Evolutionary conservation across 2,329 filamentous ascomycete genomes (phyloP), one percentile per base, ranked within the genome.

Genomic region (Talaromyces piceae): DNA sequence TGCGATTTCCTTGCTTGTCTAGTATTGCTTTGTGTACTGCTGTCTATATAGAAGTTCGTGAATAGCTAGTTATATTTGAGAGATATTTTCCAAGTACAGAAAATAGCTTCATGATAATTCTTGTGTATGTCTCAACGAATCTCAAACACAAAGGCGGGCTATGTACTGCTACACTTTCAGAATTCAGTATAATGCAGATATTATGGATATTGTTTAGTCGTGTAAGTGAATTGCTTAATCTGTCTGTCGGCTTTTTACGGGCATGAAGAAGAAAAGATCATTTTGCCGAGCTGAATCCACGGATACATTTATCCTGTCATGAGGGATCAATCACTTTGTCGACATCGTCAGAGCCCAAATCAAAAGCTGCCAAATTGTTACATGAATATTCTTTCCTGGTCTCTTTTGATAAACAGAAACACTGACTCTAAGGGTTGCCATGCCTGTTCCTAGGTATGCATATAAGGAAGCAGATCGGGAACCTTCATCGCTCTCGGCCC

Each of bases 201-300:
- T n/a, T n/a, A n/a, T n/a, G n/a, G n/a, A n/a, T n/a, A n/a, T n/a
- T n/a, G n/a, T n/a, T n/a, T n/a, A n/a, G n/a, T n/a, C 5, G 20
- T 18, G 33, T 37, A 37, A 37, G 33, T 20, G n/a, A 3, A 2
- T 37, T 37, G 33, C 16, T 37, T 20, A 37, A 18, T 20, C 20
- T 9, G 33, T 20, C 20, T 16, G 33, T 37, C 18, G 6, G 31
- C 18, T 4, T 37, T 6, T 18, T 18, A 37, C 16, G 33, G 33
- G 33, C 25, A 43, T 43, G 39, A 43, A 43, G 39, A 43, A 16
- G 13, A 43, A 30, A 43, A 43, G 20, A 43, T 25, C 39, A 43
- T 43, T 43, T 43, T 43, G 39, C 39, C 39, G 39, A 43, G 25
- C 39, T 43, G 39, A 43, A 26, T 43, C 39, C 20, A 43, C 39